A percentile compares a stretch with the other conserved stretches of the same genome.
Evolutionary conservation across 2,329 filamentous ascomycete genomes (phyloP).

Genomic region (Fusarium agapanthi): DNA sequence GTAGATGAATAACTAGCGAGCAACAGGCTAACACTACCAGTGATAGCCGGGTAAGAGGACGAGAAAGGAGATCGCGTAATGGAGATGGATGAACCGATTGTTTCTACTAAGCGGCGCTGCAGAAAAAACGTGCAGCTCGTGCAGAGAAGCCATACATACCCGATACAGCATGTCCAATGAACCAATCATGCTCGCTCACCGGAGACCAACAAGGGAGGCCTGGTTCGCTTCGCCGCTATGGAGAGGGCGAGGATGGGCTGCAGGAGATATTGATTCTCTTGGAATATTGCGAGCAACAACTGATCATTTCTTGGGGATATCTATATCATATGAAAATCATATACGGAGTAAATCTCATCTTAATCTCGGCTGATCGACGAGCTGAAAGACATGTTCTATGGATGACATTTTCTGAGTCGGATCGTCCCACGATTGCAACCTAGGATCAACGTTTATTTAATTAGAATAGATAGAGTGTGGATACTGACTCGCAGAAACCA

Average conservation of each 20-base stretch:
- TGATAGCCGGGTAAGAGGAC: conserved; percentile 16
- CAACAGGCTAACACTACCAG: conserved; percentile 6
- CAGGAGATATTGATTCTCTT: not conserved
- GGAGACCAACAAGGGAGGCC: conserved; percentile 13
- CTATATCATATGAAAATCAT: not conserved
- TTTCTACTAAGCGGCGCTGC: conserved; percentile 3
- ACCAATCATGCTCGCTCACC: conserved; percentile 36
- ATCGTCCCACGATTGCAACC: conserved; percentile 2
- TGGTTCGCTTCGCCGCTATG: conserved; percentile 16
- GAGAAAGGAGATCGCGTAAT: conserved; percentile 35
- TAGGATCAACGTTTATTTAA: conserved; percentile 11
- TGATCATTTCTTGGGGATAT: not conserved
- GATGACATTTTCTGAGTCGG: conserved; percentile 9
- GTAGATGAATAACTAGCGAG: not conserved
- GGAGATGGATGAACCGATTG: conserved; percentile 1
- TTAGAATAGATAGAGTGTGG: conserved; percentile 18
- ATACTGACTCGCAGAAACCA: conserved; percentile 36
- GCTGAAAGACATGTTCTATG: not conserved
- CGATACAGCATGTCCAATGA: conserved; percentile 38
- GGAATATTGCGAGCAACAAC: not conserved
- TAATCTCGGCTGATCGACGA: conserved; percentile 19
- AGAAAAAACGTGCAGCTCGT: conserved; percentile 9
- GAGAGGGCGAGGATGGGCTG: conserved; percentile 2
- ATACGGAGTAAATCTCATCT: not conserved
- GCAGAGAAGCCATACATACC: conserved; percentile 38